These are phyloP conservation scores for Umbelopsis isabellina DNA, from an alignment of 192 early-diverging fungal species.

Conservation along the genomic window DNA sequence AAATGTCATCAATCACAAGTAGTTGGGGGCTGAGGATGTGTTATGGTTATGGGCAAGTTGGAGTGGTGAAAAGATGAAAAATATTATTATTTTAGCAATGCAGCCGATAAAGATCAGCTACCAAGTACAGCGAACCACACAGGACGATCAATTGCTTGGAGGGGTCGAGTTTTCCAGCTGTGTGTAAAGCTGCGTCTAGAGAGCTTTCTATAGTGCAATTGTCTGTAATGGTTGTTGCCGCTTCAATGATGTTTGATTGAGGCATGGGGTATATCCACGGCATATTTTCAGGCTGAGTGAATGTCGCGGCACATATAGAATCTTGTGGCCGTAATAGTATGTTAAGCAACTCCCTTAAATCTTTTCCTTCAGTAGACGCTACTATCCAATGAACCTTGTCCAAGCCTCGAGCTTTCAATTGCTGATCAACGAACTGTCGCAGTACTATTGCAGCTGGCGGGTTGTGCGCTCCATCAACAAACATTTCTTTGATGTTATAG, in stretches of 20 bases:
- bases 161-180: constrained; percentile 11
- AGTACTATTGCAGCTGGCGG: constrained; percentile 69
- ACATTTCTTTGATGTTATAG: constrained; percentile 47
- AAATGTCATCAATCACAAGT: constrained; percentile 19
- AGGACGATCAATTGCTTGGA: constrained; percentile 63
- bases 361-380: constrained; percentile 73
- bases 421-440: constrained; percentile 63
- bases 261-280: constrained; percentile 75
- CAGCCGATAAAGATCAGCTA: constrained; percentile 73
- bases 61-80: not conserved
- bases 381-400: constrained; percentile 75
- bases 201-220: constrained; percentile 44
- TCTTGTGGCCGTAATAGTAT: constrained; percentile 63
- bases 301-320: constrained; percentile 67
- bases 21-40: not conserved
- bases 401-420: not conserved
- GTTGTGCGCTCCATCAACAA: constrained; percentile 95
- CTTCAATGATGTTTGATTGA: constrained; percentile 50
- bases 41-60: not conserved
- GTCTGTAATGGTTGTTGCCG: constrained; percentile 11
- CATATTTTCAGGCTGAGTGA: constrained; percentile 83
- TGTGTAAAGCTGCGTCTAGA: constrained; percentile 36
- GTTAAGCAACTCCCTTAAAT: constrained; percentile 61
- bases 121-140: constrained; percentile 87
- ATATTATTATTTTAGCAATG: no score